Evolutionary conservation across 2,329 filamentous ascomycete genomes (phyloP).

Genomic region (Leptographium radiaticola): DNA sequence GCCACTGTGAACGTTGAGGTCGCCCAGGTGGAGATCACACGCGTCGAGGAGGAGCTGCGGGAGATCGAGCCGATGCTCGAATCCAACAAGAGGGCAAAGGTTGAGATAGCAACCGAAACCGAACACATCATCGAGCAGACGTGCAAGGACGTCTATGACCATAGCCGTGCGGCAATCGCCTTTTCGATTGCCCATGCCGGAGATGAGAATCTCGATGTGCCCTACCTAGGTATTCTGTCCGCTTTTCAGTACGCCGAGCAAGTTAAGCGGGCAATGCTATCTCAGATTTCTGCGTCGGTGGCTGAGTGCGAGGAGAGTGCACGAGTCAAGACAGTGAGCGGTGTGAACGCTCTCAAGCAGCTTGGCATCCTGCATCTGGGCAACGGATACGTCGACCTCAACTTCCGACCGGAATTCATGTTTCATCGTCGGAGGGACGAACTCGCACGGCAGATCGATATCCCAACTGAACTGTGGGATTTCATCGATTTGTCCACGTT

Average conservation of each 20-base stretch:
- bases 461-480: constrained; percentile 79
- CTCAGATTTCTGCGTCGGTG: constrained; percentile 72
- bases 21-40: constrained; percentile 69
- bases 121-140: constrained; percentile 74
- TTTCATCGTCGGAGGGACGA: constrained; percentile 74
- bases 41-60: constrained; percentile 66
- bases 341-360: constrained; percentile 79
- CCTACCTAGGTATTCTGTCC: constrained; percentile 73
- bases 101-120: constrained; percentile 68
- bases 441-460: constrained; percentile 71
- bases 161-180: constrained; percentile 64
- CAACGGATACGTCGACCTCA: constrained; percentile 71
- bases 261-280: constrained; percentile 80
- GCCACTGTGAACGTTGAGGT: constrained; percentile 81
- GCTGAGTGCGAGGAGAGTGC: constrained; percentile 73
- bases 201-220: constrained; percentile 64
- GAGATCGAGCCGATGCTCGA: constrained; percentile 79
- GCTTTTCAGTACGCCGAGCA: constrained; percentile 91
- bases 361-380: constrained; percentile 81
- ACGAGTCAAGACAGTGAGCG: constrained; percentile 60
- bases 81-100: constrained; percentile 65
- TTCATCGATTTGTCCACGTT: constrained; percentile 81
- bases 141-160: constrained; percentile 72
- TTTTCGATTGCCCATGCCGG: constrained; percentile 66
- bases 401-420: constrained; percentile 87